Percentiles rank a stretch among this genome's conserved stretches.
These are phyloP conservation scores for Exutisphaerella laricina DNA, from an alignment of 2,329 filamentous ascomycete genomes.

Conservation along the genomic window DNA sequence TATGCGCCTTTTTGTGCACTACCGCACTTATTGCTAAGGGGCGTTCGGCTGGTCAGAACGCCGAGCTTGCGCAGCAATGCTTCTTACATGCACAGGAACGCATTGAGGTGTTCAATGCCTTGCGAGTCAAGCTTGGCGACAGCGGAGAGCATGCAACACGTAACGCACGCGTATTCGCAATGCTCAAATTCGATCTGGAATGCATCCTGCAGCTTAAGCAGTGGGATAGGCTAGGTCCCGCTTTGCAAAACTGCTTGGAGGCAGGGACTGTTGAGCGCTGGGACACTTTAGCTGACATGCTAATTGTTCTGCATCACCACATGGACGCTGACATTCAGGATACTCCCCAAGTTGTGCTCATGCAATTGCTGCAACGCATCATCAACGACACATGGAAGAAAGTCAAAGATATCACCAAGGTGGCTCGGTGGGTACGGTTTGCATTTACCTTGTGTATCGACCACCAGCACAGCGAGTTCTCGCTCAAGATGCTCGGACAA, in stretches of 20 bases:
- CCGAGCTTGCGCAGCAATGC: constrained; percentile 50
- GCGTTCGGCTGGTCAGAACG: constrained; percentile 39
- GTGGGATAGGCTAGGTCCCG: constrained; percentile 60
- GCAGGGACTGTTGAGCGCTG: constrained; percentile 33
- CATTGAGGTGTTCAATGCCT: constrained; percentile 49
- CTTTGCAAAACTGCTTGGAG: constrained; percentile 47
- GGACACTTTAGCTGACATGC: constrained; percentile 44
- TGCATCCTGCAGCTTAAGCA: constrained; percentile 59
- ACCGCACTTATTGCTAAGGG: constrained; percentile 45
- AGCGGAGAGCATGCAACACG: constrained; percentile 37
- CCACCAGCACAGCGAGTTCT: constrained; percentile 31
- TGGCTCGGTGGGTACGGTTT: constrained; percentile 74
- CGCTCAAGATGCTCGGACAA: constrained; percentile 54
- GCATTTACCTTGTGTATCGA: constrained; percentile 65
- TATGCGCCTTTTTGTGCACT: constrained; percentile 63
- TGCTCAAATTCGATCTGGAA: constrained; percentile 77
- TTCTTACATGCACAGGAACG: constrained; percentile 60
- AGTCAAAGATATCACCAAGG: constrained; percentile 51
- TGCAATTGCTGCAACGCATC: constrained; percentile 54
- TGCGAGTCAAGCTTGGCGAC: constrained; percentile 34
- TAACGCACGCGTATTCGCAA: constrained; percentile 47
- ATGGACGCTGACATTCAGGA: constrained; percentile 8
- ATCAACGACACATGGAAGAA: constrained; percentile 59
- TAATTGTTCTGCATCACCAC: constrained; percentile 41
- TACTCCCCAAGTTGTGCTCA: constrained; percentile 16